These are phyloP conservation scores for Cyamopsis tetragonoloba DNA, from an alignment of 306 rosid species.

Conservation along the genomic window DNA sequence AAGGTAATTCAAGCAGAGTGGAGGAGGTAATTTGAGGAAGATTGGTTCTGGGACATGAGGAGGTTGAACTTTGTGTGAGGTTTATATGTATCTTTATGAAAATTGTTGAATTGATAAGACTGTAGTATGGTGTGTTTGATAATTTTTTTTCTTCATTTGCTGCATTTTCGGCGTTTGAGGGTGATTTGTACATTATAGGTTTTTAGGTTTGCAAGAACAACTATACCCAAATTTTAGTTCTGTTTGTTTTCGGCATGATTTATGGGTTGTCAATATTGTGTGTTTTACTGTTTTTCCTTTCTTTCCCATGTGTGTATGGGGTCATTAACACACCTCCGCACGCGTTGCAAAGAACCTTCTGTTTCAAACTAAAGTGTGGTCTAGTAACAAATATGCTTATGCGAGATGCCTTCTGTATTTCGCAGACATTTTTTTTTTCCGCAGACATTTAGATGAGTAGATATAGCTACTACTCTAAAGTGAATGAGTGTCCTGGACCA, in stretches of 20 bases:
- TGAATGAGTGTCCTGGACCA: too few relatives aligned
- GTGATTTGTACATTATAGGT: constrained; percentile 96
- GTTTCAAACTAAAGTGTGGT: not conserved
- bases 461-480: too few relatives aligned
- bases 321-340: constrained; percentile 6
- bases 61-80: constrained; percentile 33
- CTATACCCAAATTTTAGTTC: constrained; percentile 29
- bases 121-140: constrained; percentile 44
- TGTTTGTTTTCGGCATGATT: constrained; percentile 43
- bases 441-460: too few relatives aligned
- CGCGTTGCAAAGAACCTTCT: not conserved
- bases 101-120: constrained; percentile 35
- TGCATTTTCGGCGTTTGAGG: constrained; percentile 62
- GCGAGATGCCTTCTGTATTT: not conserved
- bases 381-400: not conserved
- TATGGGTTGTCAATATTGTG: constrained; percentile 35
- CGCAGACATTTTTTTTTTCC: too few relatives aligned
- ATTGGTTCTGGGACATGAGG: constrained; percentile 31
- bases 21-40: constrained; percentile 57
- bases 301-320: constrained; percentile 4
- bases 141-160: constrained; percentile 40
- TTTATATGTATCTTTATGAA: constrained; percentile 37
- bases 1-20: constrained; percentile 87
- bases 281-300: not conserved
- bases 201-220: constrained; percentile 41